Base-by-base conservation (phyloP, 495 filamentous ascomycete genomes). In the Xylaria curta region DNA sequence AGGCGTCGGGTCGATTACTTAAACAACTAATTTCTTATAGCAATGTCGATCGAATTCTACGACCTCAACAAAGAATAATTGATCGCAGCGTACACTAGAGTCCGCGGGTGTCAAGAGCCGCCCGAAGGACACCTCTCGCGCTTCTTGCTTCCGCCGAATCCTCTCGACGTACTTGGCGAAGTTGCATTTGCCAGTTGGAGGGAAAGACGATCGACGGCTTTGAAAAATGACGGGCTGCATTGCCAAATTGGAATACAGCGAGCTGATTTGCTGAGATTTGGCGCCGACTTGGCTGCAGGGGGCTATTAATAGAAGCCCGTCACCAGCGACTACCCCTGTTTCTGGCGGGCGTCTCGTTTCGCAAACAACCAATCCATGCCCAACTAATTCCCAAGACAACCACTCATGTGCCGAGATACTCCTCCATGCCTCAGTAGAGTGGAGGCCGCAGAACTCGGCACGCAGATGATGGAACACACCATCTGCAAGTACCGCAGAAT, bases 221-320 rank as follows among this genome's bases (percentile, higher is more conserved):
- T 54, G 65, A 49, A 72, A 75, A 77, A 78, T 75, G 75, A 78
- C 75, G 71, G 74, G 73, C 73, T 77, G 70, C 70, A 75, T 72
- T 65, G 66, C 77, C 75, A 78, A 78, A 75, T 78, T 74, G 76
- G 76, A 69, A 70, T 72, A 49, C 31, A 54, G 44, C 19, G 31
- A 17, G 46, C 33, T 78, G 78, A 79, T 79, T 79, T 73, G 78
- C 42, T 64, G 33, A 59, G 13, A 46, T 10, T 79, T 75, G 70
- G 78, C 78, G 78, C 78, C 78, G 72, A 75, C 72, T 72, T 68
- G 54, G 69, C 66, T 78, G 78, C 76, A 76, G 69, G 73, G 28
- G 51, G 62, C 78, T 79, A 79, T 79, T 79, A 75, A 75, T 79
- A 79, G 78, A 72, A 72, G 51, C 61, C 67, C 33, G 65, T 68